Percentiles rank a stretch among this genome's conserved stretches.
phyloP scores from a whole-genome alignment of 345 rosid species.

The Cardamine resedifolia region DNA sequence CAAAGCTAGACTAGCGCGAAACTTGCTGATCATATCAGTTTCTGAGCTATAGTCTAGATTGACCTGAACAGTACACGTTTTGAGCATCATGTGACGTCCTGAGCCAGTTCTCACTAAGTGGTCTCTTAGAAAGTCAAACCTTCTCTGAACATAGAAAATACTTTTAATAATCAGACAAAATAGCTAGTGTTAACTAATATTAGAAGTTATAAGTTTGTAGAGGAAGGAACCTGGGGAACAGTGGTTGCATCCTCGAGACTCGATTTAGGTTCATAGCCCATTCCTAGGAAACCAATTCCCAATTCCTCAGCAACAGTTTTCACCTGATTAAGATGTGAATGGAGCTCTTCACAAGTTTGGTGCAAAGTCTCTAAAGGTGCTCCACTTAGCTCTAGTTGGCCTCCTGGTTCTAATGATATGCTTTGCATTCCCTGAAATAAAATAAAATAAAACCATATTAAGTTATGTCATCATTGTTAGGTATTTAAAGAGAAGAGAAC shows the following conservation, averaged over 20 bases:
- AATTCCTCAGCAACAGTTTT: constrained; percentile 86
- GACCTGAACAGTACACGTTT: constrained; percentile 95
- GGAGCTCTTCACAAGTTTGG: constrained; percentile 90
- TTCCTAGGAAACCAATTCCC: constrained; percentile 88
- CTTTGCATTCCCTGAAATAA: constrained; percentile 72
- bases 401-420: constrained; percentile 91
- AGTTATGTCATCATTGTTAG: not conserved
- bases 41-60: constrained; percentile 52
- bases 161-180: not conserved
- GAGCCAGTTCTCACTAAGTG: constrained; percentile 73
- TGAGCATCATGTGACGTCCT: constrained; percentile 72
- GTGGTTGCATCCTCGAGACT: constrained; percentile 57
- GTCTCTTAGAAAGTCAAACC: constrained; percentile 72
- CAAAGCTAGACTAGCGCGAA: constrained; percentile 86
- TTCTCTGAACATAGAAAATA: constrained; percentile 55
- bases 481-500: not conserved
- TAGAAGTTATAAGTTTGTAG: not conserved
- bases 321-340: constrained; percentile 91
- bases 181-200: not conserved
- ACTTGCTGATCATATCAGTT: constrained; percentile 92
- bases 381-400: constrained; percentile 95
- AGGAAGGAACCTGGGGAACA: constrained; percentile 72
- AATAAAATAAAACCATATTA: not conserved
- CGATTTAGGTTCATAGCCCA: constrained; percentile 87
- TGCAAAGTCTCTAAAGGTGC: constrained; percentile 94